These are phyloP conservation scores for Deinandra increscens DNA, from an alignment of 129 eudicot genomes.

Conservation along the genomic window DNA sequence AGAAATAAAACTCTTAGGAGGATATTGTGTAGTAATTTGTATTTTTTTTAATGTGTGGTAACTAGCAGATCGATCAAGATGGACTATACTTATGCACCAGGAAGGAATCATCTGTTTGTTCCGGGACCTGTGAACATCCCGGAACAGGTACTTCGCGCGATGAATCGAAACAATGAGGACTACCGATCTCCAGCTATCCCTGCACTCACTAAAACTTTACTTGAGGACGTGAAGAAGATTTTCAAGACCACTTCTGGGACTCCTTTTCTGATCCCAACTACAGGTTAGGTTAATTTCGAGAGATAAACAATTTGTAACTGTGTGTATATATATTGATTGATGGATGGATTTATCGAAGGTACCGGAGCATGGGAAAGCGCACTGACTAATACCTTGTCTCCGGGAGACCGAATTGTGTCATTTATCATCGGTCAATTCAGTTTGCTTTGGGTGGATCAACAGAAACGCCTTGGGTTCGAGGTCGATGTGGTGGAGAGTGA, in stretches of 20 bases:
- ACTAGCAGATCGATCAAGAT: conserved; percentile 29
- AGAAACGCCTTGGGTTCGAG: conserved; percentile 77
- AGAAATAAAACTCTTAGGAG: too few species aligned
- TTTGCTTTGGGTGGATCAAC: conserved; percentile 98
- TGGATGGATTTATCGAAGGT: conserved; percentile 42
- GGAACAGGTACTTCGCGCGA: conserved; percentile 91
- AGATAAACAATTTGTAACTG: too few species aligned
- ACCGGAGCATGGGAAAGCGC: conserved; percentile 99
- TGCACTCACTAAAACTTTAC: conserved; percentile 67
- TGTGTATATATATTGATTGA: too few species aligned
- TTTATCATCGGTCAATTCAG: conserved; percentile 98
- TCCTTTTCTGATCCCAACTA: conserved; percentile 90
- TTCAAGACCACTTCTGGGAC: conserved; percentile 93
- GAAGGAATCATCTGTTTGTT: conserved; percentile 96
- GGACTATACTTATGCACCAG: conserved; percentile 88
- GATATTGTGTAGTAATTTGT: too few species aligned
- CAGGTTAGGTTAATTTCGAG: conserved; percentile 61
- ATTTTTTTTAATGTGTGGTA: too few species aligned
- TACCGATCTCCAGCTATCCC: conserved; percentile 98
- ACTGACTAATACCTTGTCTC: conserved; percentile 88
- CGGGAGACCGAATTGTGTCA: conserved; percentile 89
- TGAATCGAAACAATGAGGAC: conserved; percentile 98
- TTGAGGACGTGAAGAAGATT: conserved; percentile 95
- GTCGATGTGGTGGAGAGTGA: conserved; percentile 97
- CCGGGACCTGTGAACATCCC: conserved; percentile 99